These are phyloP conservation scores for Prunella vulgaris DNA, from an alignment of 257 asterid species.

Conservation along the genomic window DNA sequence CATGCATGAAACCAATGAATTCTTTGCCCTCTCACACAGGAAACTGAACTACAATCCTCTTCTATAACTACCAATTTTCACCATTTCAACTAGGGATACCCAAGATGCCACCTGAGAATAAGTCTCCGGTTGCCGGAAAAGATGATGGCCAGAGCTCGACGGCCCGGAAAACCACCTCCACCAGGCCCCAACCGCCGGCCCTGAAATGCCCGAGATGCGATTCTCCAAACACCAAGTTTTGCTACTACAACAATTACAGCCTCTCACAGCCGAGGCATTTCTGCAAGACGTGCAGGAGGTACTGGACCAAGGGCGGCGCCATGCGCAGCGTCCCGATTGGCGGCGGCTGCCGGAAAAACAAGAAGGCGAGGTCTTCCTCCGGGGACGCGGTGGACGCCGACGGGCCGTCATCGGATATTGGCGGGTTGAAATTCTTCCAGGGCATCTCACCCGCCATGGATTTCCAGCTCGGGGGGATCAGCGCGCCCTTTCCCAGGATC, in stretches of 20 bases:
- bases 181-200: constrained; percentile 40
- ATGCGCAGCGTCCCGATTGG: constrained; percentile 87
- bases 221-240: constrained; percentile 83
- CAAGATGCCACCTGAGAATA: constrained; percentile 32
- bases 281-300: constrained; percentile 91
- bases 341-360: constrained; percentile 87
- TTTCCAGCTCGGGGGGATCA: constrained; percentile 54
- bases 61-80: background rate
- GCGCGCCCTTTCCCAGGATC: constrained; percentile 22
- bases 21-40: constrained; percentile 46
- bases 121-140: constrained; percentile 24
- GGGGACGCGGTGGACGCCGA: constrained; percentile 35
- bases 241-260: constrained; percentile 93
- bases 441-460: constrained; percentile 81
- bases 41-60: constrained; percentile 25
- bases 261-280: constrained; percentile 90
- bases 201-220: constrained; percentile 88
- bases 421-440: constrained; percentile 65
- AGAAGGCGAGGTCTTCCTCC: constrained; percentile 56
- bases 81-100: background rate
- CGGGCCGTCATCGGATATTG: constrained; percentile 40
- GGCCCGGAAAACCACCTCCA: constrained; percentile 34
- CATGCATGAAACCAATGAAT: constrained; percentile 78
- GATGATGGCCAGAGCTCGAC: constrained; percentile 32
- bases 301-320: constrained; percentile 95